A percentile compares a stretch with the other conserved stretches of the same genome.
phyloP scores from a whole-genome alignment of 768 basidiomycete genomes.

The Russula earlei region DNA sequence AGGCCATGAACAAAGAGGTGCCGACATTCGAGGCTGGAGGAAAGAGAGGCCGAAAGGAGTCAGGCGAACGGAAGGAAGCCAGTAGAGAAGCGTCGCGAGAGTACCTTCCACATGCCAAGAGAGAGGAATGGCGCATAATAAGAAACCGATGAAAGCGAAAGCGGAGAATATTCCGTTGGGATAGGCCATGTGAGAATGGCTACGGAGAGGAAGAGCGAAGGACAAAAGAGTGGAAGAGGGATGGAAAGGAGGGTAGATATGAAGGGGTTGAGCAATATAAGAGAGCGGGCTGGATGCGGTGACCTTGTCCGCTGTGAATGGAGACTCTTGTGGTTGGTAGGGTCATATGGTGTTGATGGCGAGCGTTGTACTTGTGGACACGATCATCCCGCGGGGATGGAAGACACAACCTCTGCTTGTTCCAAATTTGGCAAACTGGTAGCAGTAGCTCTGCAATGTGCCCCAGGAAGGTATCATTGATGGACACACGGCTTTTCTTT shows the following conservation, averaged over 20 bases:
- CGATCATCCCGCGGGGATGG: too few species aligned
- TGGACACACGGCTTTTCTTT: too few species aligned
- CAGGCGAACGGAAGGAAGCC: neutral
- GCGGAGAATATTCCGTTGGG: conserved; percentile 25
- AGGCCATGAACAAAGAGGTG: conserved; percentile 61
- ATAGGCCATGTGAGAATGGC: neutral
- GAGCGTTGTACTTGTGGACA: too few species aligned
- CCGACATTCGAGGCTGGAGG: conserved; percentile 53
- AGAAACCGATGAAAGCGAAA: conserved; percentile 37
- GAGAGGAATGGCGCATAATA: conserved; percentile 42
- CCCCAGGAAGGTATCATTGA: too few species aligned
- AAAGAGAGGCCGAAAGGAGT: neutral
- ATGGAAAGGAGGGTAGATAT: neutral
- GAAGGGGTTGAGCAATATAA: neutral
- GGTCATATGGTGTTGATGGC: too few species aligned
- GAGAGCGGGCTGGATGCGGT: neutral
- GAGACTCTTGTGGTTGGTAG: neutral
- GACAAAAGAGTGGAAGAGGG: neutral
- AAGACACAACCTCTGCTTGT: too few species aligned
- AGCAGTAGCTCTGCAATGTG: too few species aligned
- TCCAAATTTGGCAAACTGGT: too few species aligned
- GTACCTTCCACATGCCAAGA: conserved; percentile 46
- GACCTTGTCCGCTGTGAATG: neutral
- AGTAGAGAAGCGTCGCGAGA: neutral
- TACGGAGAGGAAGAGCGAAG: neutral